Evolutionary conservation across 176 grass and related monocot species (phyloP).

Genomic region (Elymus sibiricus): DNA sequence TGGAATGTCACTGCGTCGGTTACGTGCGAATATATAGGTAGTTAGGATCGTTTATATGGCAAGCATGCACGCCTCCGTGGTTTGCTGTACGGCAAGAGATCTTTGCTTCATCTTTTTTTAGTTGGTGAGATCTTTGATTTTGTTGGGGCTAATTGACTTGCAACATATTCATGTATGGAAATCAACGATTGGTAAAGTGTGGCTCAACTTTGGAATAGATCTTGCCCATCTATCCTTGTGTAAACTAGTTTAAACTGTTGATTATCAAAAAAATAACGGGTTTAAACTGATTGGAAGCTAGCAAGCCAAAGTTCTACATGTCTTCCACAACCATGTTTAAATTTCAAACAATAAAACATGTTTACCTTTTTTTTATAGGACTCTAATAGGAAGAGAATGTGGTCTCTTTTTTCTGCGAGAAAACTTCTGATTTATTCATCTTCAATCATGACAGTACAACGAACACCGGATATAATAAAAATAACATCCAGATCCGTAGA

Average conservation of each 20-base stretch:
- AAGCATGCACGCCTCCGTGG: neutral
- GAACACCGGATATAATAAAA: too few relatives aligned
- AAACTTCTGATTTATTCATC: too few relatives aligned
- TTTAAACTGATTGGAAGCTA: neutral
- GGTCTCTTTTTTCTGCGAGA: too few relatives aligned
- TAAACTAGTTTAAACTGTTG: neutral
- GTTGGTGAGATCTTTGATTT: neutral
- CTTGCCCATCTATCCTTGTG: neutral
- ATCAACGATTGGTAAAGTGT: neutral
- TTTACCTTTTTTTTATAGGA: too few relatives aligned
- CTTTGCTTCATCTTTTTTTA: neutral
- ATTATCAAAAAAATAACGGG: too few relatives aligned
- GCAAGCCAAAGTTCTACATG: neutral
- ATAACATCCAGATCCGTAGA: too few relatives aligned
- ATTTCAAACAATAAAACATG: too few relatives aligned
- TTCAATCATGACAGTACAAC: too few relatives aligned
- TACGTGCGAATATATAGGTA: neutral
- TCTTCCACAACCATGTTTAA: neutral
- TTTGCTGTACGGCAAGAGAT: neutral
- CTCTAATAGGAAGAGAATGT: too few relatives aligned
- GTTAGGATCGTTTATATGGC: neutral
- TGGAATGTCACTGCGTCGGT: neutral
- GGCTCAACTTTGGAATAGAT: neutral
- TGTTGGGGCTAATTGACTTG: neutral
- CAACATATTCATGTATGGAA: neutral